Conservation (phyloP, 1,284 basidiomycete genomes). For the Ganoderma lucidum region DNA sequence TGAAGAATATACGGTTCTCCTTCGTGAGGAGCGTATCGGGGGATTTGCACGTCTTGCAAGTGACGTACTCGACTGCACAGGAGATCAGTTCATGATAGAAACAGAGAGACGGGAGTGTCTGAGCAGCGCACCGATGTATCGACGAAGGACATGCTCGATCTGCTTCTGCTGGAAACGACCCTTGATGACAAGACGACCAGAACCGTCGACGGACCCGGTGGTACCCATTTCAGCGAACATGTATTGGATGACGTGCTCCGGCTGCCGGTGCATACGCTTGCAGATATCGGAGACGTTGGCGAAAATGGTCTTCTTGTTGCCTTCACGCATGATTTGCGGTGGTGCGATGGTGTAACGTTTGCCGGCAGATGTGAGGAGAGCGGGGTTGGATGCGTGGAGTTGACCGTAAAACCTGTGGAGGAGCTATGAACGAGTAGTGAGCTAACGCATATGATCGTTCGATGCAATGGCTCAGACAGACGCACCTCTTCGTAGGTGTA, state of each 20-base stretch:
- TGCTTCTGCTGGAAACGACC: constrained; percentile 99
- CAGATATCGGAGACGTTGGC: constrained; percentile 98
- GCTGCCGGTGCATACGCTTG: constrained; percentile 98
- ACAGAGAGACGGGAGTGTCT: no score
- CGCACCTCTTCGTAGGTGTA: constrained; percentile 92
- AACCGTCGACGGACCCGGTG: constrained; percentile 94
- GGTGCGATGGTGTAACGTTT: constrained; percentile 98
- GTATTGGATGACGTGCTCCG: constrained; percentile 99
- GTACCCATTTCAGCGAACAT: constrained; percentile 99
- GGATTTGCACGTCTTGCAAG: constrained; percentile 99
- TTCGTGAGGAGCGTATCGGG: constrained; percentile 96
- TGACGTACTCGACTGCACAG: constrained; percentile 93
- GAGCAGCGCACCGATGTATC: constrained; percentile 86
- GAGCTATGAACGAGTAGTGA: constrained; percentile 61
- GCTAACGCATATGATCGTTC: no score
- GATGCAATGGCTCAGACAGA: background rate
- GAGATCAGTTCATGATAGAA: no score
- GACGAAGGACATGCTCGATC: constrained; percentile 95
- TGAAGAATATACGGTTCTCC: constrained; percentile 99
- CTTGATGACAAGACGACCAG: constrained; percentile 94
- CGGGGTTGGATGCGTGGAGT: constrained; percentile 94
- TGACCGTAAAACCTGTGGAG: constrained; percentile 93
- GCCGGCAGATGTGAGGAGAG: constrained; percentile 85
- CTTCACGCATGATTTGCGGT: constrained; percentile 94
- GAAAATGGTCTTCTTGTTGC: constrained; percentile 97